Evolutionary conservation across 768 basidiomycete species (phyloP).

Genomic region (Hygrophoropsis aurantiaca): DNA sequence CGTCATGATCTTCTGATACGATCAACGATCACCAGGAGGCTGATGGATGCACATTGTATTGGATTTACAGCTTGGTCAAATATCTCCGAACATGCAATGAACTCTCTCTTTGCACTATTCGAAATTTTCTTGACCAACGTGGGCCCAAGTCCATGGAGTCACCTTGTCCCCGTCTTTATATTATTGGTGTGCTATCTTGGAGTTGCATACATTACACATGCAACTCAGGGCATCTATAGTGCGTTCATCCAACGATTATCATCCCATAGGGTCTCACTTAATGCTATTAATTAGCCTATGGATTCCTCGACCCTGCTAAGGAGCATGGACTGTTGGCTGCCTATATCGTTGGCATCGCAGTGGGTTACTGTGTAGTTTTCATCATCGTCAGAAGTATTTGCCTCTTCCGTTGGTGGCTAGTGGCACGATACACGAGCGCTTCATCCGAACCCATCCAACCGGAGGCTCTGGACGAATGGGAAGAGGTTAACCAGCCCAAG

Average conservation of each 20-base stretch:
- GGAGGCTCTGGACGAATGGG: constrained; percentile 45
- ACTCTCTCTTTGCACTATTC: constrained; percentile 52
- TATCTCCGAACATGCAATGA: constrained; percentile 61
- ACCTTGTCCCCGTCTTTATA: constrained; percentile 46
- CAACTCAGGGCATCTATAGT: constrained; percentile 67
- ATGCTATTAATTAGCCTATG: constrained; percentile 51
- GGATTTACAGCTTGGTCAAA: constrained; percentile 52
- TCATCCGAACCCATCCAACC: constrained; percentile 1
- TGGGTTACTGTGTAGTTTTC: constrained; percentile 55
- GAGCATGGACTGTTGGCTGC: constrained; percentile 47
- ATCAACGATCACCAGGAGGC: not conserved
- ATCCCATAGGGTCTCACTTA: not conserved
- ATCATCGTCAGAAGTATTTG: constrained; percentile 42
- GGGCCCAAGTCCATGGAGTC: constrained; percentile 51
- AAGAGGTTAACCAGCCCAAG: constrained; percentile 31
- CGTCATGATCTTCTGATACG: constrained; percentile 13
- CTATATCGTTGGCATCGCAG: constrained; percentile 61
- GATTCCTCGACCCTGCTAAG: constrained; percentile 57
- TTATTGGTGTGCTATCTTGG: constrained; percentile 59
- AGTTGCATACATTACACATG: constrained; percentile 66
- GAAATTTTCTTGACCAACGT: constrained; percentile 58
- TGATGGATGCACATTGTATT: constrained; percentile 7
- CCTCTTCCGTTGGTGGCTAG: constrained; percentile 36
- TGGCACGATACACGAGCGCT: constrained; percentile 16
- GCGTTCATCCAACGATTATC: constrained; percentile 24